Conservation (phyloP, 495 filamentous ascomycete species). For the Penicillium fimorum region DNA sequence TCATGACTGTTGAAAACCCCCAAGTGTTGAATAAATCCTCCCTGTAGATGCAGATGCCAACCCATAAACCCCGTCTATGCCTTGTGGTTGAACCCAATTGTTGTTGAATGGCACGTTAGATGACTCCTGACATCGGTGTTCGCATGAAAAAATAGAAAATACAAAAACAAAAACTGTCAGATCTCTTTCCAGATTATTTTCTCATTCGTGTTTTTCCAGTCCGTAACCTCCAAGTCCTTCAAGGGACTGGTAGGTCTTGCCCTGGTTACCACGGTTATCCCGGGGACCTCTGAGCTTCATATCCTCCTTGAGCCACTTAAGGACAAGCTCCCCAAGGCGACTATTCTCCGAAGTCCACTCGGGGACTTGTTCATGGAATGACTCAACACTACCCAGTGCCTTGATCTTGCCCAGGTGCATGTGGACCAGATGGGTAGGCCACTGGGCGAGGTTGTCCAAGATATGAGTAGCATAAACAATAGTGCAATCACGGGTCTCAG, state of each 20-base stretch:
- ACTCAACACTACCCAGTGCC: conserved; percentile 72
- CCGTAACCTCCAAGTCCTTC: conserved; percentile 82
- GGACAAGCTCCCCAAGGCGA: conserved; percentile 76
- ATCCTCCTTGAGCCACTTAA: conserved; percentile 85
- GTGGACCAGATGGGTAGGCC: conserved; percentile 94
- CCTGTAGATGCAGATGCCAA: conserved; percentile 25
- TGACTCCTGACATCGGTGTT: conserved; percentile 4
- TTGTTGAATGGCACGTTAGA: conserved; percentile 36
- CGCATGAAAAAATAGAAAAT: conserved; percentile 6
- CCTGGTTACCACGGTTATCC: conserved; percentile 58
- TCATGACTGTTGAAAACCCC: conserved; percentile 19
- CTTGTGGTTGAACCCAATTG: conserved; percentile 31
- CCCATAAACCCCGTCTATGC: conserved; percentile 26
- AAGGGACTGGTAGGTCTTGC: conserved; percentile 62
- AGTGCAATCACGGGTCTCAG: conserved; percentile 74
- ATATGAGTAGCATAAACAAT: conserved; percentile 99
- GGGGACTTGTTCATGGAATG: conserved; percentile 45
- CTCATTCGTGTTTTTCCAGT: conserved; percentile 57
- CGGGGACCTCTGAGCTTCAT: conserved; percentile 77
- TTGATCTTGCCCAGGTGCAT: conserved; percentile 86
- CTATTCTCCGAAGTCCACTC: conserved; percentile 59
- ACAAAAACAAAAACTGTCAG: conserved; percentile 7
- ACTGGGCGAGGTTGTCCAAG: conserved; percentile 83
- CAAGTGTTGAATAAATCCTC: conserved; percentile 35
- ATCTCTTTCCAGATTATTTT: neutral